phyloP scores from a whole-genome alignment of 192 early-diverging fungal species.

The Dissophora ornata region DNA sequence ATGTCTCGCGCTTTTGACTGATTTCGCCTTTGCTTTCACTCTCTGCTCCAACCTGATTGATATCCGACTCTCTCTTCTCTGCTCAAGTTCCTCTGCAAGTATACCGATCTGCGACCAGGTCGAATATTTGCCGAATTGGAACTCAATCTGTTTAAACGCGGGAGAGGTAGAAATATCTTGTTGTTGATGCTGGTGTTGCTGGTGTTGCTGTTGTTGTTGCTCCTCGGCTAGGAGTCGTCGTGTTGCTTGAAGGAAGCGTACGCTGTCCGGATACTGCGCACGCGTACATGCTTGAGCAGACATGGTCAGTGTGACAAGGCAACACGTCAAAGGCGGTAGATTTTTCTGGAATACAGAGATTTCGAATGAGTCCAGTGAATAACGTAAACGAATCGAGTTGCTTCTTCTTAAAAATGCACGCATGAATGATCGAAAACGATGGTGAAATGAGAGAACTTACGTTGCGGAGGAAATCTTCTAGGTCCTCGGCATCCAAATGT shows the following conservation, averaged over 20 bases:
- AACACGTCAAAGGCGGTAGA: slow-evolving; percentile 17
- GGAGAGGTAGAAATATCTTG: not conserved
- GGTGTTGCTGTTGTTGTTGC: too few species aligned
- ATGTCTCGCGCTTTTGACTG: not conserved
- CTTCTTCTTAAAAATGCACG: not conserved
- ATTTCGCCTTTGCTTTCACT: not conserved
- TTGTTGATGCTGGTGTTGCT: not conserved
- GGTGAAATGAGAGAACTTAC: slow-evolving; percentile 8
- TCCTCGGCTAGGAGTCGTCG: slow-evolving; percentile 1
- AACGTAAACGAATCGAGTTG: too few species aligned
- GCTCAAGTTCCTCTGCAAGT: slow-evolving; percentile 23
- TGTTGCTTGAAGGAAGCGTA: slow-evolving; percentile 6
- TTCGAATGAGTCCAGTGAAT: too few species aligned
- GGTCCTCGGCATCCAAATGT: slow-evolving; percentile 16
- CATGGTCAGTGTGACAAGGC: slow-evolving; percentile 19
- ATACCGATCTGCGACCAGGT: slow-evolving; percentile 23
- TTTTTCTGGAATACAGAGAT: slow-evolving; percentile 14
- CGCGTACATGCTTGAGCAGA: slow-evolving; percentile 11
- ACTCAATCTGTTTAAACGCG: slow-evolving; percentile 11
- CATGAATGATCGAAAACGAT: too few species aligned
- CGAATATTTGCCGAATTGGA: slow-evolving; percentile 5
- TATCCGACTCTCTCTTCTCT: slow-evolving; percentile 17
- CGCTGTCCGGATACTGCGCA: slow-evolving; percentile 3
- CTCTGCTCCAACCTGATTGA: not conserved
- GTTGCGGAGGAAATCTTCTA: slow-evolving; percentile 11